Conservation (phyloP, 2,329 filamentous ascomycete genomes). For the Chaetomium strumarium region DNA sequence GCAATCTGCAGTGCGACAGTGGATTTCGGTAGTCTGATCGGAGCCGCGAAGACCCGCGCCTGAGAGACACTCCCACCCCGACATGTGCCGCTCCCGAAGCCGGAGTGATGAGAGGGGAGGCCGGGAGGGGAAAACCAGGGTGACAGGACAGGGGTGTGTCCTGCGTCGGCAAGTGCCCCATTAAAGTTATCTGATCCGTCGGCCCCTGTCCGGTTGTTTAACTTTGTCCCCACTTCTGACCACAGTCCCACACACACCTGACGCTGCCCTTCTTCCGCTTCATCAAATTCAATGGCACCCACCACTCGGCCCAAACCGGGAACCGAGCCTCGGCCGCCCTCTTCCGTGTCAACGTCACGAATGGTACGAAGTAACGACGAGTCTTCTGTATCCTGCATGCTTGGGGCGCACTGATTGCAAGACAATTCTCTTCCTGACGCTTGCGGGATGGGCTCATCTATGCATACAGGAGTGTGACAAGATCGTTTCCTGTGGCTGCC, state of each 20-base stretch:
- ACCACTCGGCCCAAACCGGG: too few species aligned
- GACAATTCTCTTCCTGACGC: too few species aligned
- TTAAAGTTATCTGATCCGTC: conserved; percentile 15
- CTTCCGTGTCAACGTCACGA: too few species aligned
- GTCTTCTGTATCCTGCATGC: too few species aligned
- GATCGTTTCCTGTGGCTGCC: not conserved
- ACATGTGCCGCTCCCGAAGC: not conserved
- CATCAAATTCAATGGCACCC: not conserved
- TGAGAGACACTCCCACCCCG: not conserved
- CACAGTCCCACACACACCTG: not conserved
- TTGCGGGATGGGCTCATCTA: too few species aligned
- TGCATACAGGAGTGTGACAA: too few species aligned
- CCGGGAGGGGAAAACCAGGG: not conserved
- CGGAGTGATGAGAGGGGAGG: not conserved
- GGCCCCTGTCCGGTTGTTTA: conserved; percentile 1
- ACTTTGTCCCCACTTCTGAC: conserved; percentile 2
- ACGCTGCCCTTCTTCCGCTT: not conserved
- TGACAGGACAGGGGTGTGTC: not conserved
- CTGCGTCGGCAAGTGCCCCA: not conserved
- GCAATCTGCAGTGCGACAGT: too few species aligned
- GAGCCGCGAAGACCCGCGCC: not conserved
- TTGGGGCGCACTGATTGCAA: too few species aligned
- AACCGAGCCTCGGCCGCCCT: too few species aligned
- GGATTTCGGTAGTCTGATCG: not conserved
- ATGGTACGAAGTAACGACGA: too few species aligned